These are phyloP conservation scores for Boletus rufocinnamomeus DNA, from an alignment of 768 basidiomycete species.

Conservation along the genomic window DNA sequence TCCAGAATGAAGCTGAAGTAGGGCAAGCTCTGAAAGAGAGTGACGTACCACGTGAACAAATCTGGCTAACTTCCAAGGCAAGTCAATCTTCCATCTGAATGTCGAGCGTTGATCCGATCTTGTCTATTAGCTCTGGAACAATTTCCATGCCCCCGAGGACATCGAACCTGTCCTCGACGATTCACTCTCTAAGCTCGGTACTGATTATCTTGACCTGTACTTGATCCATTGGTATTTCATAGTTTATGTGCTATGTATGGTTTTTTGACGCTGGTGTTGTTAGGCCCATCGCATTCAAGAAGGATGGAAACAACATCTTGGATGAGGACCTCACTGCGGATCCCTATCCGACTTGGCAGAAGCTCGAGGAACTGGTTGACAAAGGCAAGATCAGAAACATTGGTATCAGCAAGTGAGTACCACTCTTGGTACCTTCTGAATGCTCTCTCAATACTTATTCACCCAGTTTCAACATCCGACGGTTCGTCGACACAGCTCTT, in stretches of 20 bases:
- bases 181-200: conserved; percentile 58
- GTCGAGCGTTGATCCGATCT: not conserved
- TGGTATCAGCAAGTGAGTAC: conserved; percentile 75
- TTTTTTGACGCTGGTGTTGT: not conserved
- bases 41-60: conserved; percentile 57
- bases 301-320: conserved; percentile 49
- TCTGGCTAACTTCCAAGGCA: conserved; percentile 69
- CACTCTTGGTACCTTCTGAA: not conserved
- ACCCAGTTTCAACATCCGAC: conserved; percentile 61
- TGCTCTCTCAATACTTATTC: not conserved
- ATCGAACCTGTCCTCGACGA: conserved; percentile 69
- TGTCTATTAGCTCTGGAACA: conserved; percentile 63
- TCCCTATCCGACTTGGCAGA: conserved; percentile 79
- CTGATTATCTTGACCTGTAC: conserved; percentile 78
- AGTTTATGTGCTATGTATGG: not conserved
- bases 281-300: conserved; percentile 71
- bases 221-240: conserved; percentile 70
- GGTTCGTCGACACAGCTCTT: conserved; percentile 20
- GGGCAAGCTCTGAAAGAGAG: conserved; percentile 62
- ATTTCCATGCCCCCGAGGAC: conserved; percentile 72
- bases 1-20: conserved; percentile 71
- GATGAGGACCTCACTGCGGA: conserved; percentile 61
- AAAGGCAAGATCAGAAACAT: conserved; percentile 79
- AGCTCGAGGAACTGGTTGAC: conserved; percentile 74
- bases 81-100: not conserved